Evolutionary conservation across 2,329 filamentous ascomycete genomes (phyloP).

Genomic region (Colletotrichum nymphaeae): DNA sequence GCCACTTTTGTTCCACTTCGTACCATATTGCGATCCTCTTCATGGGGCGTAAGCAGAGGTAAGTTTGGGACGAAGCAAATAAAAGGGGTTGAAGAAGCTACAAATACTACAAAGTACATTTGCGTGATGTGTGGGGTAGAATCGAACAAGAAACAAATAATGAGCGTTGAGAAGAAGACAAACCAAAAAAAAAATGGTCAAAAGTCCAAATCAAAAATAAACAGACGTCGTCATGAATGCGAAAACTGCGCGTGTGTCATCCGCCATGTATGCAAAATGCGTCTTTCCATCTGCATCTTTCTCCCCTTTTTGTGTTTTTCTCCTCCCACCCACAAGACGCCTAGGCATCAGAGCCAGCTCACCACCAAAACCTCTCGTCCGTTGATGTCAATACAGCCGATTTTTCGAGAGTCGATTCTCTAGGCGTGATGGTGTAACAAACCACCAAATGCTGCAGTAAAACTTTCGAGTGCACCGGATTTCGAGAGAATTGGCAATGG

Average conservation of each 20-base stretch:
- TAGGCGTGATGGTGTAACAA: background rate
- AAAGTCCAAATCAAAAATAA: background rate
- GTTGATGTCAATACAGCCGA: background rate
- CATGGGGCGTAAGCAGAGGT: background rate
- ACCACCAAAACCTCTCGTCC: background rate
- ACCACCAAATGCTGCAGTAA: background rate
- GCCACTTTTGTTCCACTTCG: background rate
- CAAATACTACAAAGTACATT: background rate
- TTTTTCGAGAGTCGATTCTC: background rate
- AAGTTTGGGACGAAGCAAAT: background rate
- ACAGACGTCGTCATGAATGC: slow-evolving; percentile 25
- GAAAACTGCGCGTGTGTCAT: background rate
- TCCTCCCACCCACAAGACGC: slow-evolving; percentile 17
- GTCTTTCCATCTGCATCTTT: background rate
- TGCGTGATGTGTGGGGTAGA: background rate
- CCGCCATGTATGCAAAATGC: slow-evolving; percentile 21
- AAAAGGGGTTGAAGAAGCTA: background rate
- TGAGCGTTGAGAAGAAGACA: background rate
- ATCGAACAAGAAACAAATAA: background rate
- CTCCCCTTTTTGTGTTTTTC: background rate
- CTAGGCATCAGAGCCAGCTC: background rate
- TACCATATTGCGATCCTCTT: background rate
- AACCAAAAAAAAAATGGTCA: background rate
- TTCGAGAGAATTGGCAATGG: background rate
- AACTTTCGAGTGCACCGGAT: background rate